Evolutionary conservation across 805 yeast genomes (phyloP).

Genomic region (Lipomyces kockii): DNA sequence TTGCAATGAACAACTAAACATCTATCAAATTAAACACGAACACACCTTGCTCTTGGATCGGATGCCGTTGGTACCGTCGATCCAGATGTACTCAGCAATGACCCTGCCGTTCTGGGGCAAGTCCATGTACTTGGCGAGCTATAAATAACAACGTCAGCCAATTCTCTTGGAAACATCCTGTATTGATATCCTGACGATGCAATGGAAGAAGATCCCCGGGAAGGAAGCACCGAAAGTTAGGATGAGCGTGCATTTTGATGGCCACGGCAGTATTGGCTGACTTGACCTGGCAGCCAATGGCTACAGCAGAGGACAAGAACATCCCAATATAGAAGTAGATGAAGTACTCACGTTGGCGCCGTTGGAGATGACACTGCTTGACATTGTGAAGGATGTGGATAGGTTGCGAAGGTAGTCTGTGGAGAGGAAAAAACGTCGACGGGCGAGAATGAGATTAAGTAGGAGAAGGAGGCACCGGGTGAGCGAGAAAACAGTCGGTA

Average conservation of each 20-base stretch:
- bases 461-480: background rate
- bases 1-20: background rate
- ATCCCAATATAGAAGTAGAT: background rate
- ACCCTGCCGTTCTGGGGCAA: slow-evolving; percentile 84
- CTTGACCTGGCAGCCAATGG: background rate
- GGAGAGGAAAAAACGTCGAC: slow-evolving; percentile 3
- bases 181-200: background rate
- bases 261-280: background rate
- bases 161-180: background rate
- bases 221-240: background rate
- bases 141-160: background rate
- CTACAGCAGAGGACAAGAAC: background rate
- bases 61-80: slow-evolving; percentile 86
- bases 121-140: slow-evolving; percentile 79
- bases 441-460: slow-evolving; percentile 1
- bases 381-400: slow-evolving; percentile 28
- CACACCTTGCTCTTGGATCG: slow-evolving; percentile 81
- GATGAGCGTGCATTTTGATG: background rate
- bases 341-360: slow-evolving; percentile 31
- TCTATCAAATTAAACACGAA: background rate
- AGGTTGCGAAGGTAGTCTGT: background rate
- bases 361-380: slow-evolving; percentile 37
- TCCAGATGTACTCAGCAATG: slow-evolving; percentile 98
- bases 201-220: background rate
- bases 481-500: background rate